These are phyloP conservation scores for Solidago caesia DNA, from an alignment of 129 eudicot genomes.

Conservation along the genomic window DNA sequence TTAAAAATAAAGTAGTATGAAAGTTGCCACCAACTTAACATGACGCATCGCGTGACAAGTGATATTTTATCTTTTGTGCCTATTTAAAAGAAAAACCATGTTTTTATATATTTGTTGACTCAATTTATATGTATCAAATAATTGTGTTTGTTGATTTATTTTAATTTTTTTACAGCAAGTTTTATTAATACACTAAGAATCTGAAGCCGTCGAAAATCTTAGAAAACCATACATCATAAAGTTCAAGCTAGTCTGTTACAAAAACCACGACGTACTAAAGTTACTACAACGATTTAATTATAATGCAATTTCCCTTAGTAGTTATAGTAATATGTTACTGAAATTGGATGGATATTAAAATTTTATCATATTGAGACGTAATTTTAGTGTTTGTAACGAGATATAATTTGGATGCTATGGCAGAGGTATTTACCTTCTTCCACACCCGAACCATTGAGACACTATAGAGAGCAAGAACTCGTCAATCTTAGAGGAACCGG, in stretches of 20 bases:
- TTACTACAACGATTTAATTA: too few species aligned
- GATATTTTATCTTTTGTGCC: not conserved
- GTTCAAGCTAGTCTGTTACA: too few species aligned
- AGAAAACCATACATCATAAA: too few species aligned
- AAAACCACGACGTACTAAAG: too few species aligned
- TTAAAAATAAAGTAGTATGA: not conserved
- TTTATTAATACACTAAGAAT: too few species aligned
- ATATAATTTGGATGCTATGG: not conserved
- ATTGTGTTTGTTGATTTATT: not conserved
- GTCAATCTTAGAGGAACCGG: conserved; percentile 67
- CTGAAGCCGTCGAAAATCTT: too few species aligned
- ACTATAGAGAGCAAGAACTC: conserved; percentile 66
- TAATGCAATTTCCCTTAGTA: too few species aligned
- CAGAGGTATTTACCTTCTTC: conserved; percentile 65
- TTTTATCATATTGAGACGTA: too few species aligned
- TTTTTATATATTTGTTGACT: not conserved
- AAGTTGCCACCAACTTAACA: conserved; percentile 4
- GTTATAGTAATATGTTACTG: too few species aligned
- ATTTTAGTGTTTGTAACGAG: not conserved
- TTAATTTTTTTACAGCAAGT: too few species aligned
- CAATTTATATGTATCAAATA: not conserved
- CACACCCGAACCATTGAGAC: conserved; percentile 62
- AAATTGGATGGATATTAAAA: too few species aligned
- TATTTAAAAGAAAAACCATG: not conserved
- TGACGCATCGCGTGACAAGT: conserved; percentile 6